Evolutionary conservation across 176 grass and related monocot species (phyloP), one percentile per base, ranked within the genome.

Genomic region (Tillandsia fasciculata): DNA sequence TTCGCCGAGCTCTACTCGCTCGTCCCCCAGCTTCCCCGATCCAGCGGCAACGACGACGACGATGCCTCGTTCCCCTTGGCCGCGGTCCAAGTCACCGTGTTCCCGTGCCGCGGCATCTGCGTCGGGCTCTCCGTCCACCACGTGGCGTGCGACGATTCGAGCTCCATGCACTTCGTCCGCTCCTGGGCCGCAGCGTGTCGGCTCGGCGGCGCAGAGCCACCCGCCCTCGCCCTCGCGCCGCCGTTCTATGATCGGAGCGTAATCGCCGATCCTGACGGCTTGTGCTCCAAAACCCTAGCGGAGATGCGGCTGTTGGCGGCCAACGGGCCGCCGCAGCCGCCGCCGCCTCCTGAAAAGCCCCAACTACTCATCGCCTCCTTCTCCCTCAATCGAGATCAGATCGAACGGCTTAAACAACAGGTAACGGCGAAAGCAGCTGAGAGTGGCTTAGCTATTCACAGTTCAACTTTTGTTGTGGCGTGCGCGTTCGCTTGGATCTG

Each of bases 401-500:
- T 99, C 15, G 84, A 93, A 11, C 57, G n/a, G 50, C 77, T 99
- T 20, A 99, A 99, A 74, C 72, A 75, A 50, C 79, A 63, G 2
- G 79, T 92, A 20, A 29, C 56, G 8, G 78, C 78, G 10, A 80
- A 54, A 74, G 64, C 9, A 29, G 20, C 66, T 49, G 56, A 73
- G 27, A 1, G 53, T 11, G 69, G 63, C 20, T 59, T 74, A 42
- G 14, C 47, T 3, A 65, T 71, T 49, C 94, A 90, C 83, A 81
- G 82, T 83, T 99, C 94, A 10, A 72, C 86, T 24, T 99, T 99
- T 59, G 88, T 86, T 28, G 94, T 90, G 80, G 89, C 89, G 33
- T 93, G 94, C 68, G 89, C 94, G n/a, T 88, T 85, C 50, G 89
- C 89, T 64, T 99, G 94, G 94, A 70, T 81, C 17, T 93, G 94